phyloP scores from a whole-genome alignment of 306 rosid species.

The Hippophae tibetana region DNA sequence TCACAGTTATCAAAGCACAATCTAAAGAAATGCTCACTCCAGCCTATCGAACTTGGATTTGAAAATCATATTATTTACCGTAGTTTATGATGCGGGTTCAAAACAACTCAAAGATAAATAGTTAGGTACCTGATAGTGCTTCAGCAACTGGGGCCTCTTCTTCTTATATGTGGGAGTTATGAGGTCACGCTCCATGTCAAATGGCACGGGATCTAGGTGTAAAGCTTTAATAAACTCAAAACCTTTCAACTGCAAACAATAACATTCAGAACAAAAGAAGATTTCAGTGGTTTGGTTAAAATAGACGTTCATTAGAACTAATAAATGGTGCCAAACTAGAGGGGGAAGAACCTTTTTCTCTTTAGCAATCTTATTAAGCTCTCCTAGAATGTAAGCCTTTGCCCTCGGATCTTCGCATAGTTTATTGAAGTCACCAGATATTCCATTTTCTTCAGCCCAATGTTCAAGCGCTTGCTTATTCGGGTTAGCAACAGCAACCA shows the following conservation, averaged over 20 bases:
- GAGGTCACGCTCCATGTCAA: slow-evolving; percentile 93
- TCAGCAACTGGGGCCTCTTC: slow-evolving; percentile 86
- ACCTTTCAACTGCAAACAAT: slow-evolving; percentile 79
- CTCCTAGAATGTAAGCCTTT: slow-evolving; percentile 51
- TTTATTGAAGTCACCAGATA: slow-evolving; percentile 57
- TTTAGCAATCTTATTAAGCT: slow-evolving; percentile 63
- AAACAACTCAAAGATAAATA: not conserved
- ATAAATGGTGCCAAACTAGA: not conserved
- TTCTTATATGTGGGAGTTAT: slow-evolving; percentile 87
- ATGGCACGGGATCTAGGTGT: slow-evolving; percentile 77
- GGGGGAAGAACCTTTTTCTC: slow-evolving; percentile 60
- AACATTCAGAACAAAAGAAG: slow-evolving; percentile 12
- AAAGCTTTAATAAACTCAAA: slow-evolving; percentile 67
- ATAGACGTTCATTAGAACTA: not conserved
- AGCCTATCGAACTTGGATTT: no score
- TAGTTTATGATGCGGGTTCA: no score
- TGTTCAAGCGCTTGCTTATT: slow-evolving; percentile 49
- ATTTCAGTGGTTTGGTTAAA: slow-evolving; percentile 12
- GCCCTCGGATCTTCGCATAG: slow-evolving; percentile 62
- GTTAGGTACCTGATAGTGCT: slow-evolving; percentile 65
- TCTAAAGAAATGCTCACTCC: no score
- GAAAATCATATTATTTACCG: no score
- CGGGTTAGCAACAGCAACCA: slow-evolving; percentile 74
- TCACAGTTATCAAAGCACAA: no score
- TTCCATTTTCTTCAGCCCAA: slow-evolving; percentile 76